A percentile compares a stretch with the other conserved stretches of the same genome.
Evolutionary conservation across 805 yeast species (phyloP).

Genomic region (Debaryomyces hansenii): DNA sequence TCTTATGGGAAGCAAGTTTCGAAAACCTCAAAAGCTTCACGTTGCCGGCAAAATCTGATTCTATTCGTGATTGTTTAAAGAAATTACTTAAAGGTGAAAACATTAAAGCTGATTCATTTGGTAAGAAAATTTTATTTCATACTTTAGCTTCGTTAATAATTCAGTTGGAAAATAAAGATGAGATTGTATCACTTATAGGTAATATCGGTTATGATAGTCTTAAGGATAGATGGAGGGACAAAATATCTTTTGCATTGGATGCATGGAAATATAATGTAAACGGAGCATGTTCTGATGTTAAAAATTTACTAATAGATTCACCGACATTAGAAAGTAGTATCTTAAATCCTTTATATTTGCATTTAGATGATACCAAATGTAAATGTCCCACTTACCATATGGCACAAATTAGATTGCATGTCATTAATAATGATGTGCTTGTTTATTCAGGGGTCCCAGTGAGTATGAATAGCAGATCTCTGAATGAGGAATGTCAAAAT

Average conservation of each 20-base stretch:
- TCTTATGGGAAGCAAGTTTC: conserved; percentile 5
- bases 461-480: too few relatives aligned
- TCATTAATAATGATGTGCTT: too few relatives aligned
- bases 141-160: conserved; percentile 3
- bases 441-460: too few relatives aligned
- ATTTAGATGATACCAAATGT: too few relatives aligned
- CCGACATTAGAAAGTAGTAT: too few relatives aligned
- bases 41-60: conserved; percentile 2
- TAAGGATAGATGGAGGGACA: conserved; percentile 5
- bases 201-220: conserved; percentile 1
- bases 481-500: too few relatives aligned
- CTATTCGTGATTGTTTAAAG: conserved; percentile 3
- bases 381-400: too few relatives aligned
- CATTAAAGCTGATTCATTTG: conserved; percentile 4
- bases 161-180: conserved; percentile 6
- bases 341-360: too few relatives aligned
- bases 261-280: too few relatives aligned
- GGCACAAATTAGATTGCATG: too few relatives aligned
- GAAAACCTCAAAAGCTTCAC: conserved; percentile 1
- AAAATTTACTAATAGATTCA: too few relatives aligned
- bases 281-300: too few relatives aligned
- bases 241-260: conserved; percentile 1
- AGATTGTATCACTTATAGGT: conserved; percentile 1
- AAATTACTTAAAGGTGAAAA: conserved; percentile 2
- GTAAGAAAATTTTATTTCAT: conserved; percentile 6